Conservation (phyloP, 768 basidiomycete species). For the Panus rudis region DNA sequence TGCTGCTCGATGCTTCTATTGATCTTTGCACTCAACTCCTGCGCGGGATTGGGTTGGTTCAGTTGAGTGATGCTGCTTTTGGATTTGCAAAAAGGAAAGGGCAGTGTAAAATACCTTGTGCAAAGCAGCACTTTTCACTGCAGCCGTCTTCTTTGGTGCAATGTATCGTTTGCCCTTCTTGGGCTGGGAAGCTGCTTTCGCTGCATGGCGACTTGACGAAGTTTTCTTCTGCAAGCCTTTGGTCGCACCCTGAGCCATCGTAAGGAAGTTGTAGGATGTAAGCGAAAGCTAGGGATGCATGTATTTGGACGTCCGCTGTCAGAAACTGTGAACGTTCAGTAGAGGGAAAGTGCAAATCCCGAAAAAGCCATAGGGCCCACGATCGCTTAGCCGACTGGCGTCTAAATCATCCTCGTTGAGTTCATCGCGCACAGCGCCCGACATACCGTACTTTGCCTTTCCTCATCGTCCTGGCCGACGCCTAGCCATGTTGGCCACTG, state of each 20-base stretch:
- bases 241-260: conserved; percentile 82
- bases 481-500: conserved; percentile 18
- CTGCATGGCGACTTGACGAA: conserved; percentile 44
- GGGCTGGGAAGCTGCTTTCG: conserved; percentile 59
- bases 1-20: conserved; percentile 88
- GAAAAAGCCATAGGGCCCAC: no score
- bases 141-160: conserved; percentile 72
- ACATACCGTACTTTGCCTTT: conserved; percentile 10
- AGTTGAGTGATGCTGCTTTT: conserved; percentile 3
- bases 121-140: conserved; percentile 71
- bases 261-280: conserved; percentile 1
- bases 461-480: conserved; percentile 17
- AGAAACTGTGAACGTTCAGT: background rate
- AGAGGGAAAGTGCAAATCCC: background rate
- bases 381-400: no score
- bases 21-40: conserved; percentile 87
- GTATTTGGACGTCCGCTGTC: background rate
- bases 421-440: no score
- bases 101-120: conserved; percentile 49
- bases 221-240: conserved; percentile 63
- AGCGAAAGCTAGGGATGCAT: conserved; percentile 5
- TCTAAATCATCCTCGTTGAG: conserved; percentile 2
- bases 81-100: background rate
- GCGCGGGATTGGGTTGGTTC: conserved; percentile 2
- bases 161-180: conserved; percentile 78